Conservation (phyloP, 345 rosid species). For the Reutealis trisperma region DNA sequence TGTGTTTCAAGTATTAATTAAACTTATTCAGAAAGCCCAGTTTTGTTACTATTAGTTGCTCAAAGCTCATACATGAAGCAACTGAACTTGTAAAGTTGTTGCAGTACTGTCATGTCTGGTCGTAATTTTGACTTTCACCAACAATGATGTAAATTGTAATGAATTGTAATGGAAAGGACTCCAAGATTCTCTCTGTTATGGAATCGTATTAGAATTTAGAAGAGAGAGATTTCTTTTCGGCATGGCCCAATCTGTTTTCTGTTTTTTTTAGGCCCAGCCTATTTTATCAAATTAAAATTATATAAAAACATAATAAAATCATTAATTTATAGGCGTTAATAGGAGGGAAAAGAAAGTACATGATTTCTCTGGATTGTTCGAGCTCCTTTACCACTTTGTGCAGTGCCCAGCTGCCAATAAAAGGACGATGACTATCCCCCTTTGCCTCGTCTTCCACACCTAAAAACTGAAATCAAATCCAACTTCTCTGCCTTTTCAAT, state of each 20-base stretch:
- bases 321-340: no score
- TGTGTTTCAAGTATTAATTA: not conserved
- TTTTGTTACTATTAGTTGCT: not conserved
- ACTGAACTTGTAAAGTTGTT: not conserved
- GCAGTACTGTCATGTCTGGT: not conserved
- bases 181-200: no score
- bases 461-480: no score
- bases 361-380: conserved; percentile 16
- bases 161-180: no score
- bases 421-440: not conserved
- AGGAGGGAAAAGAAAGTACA: not conserved
- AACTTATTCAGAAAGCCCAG: not conserved
- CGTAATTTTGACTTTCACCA: no score
- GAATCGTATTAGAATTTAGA: no score
- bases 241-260: no score
- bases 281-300: not conserved
- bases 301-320: not conserved
- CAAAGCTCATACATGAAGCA: no score
- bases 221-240: no score
- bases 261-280: not conserved
- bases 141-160: no score
- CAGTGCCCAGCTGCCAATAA: not conserved
- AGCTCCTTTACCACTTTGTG: not conserved
- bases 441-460: not conserved
- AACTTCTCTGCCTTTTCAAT: not conserved